phyloP scores from a whole-genome alignment of 352 stramenopile species.

The Phytophthora sp. region DNA sequence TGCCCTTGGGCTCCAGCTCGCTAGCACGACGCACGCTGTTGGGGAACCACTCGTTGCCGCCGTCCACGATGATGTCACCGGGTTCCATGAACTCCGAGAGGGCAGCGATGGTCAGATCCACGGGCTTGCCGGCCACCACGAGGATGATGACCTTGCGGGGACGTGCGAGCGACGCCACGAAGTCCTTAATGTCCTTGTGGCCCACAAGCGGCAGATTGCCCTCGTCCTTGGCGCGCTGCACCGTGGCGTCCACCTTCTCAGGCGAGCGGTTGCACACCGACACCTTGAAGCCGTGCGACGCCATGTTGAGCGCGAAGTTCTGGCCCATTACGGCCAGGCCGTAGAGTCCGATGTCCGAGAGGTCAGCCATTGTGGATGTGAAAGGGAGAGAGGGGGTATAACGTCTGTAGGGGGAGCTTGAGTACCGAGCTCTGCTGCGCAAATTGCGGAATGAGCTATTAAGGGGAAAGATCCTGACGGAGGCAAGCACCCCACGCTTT shows the following conservation, averaged over 20 bases:
- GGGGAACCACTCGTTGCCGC: slow-evolving; percentile 99
- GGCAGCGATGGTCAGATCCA: slow-evolving; percentile 91
- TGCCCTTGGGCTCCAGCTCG: slow-evolving; percentile 94
- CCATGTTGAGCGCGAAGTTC: slow-evolving; percentile 99
- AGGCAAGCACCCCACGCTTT: background rate
- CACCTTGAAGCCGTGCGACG: slow-evolving; percentile 96
- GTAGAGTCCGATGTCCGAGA: slow-evolving; percentile 90
- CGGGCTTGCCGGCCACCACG: slow-evolving; percentile 97
- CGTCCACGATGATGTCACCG: slow-evolving; percentile 98
- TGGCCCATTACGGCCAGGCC: slow-evolving; percentile 96
- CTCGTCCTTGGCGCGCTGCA: slow-evolving; percentile 95
- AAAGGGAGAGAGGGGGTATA: slow-evolving; percentile 2
- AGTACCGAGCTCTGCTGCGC: slow-evolving; percentile 19
- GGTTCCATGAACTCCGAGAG: slow-evolving; percentile 90
- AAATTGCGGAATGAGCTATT: slow-evolving; percentile 44
- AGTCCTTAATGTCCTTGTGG: slow-evolving; percentile 93
- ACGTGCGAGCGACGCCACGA: slow-evolving; percentile 91
- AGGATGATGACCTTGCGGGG: slow-evolving; percentile 99
- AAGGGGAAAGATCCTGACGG: slow-evolving; percentile 21
- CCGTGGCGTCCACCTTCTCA: slow-evolving; percentile 96
- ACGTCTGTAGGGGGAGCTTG: background rate
- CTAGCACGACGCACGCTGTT: slow-evolving; percentile 95
- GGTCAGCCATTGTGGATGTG: slow-evolving; percentile 52
- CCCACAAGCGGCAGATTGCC: slow-evolving; percentile 95
- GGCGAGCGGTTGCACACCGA: slow-evolving; percentile 98